Base-by-base conservation (phyloP, 2,329 filamentous ascomycete species). In the Anisogramma anomala region DNA sequence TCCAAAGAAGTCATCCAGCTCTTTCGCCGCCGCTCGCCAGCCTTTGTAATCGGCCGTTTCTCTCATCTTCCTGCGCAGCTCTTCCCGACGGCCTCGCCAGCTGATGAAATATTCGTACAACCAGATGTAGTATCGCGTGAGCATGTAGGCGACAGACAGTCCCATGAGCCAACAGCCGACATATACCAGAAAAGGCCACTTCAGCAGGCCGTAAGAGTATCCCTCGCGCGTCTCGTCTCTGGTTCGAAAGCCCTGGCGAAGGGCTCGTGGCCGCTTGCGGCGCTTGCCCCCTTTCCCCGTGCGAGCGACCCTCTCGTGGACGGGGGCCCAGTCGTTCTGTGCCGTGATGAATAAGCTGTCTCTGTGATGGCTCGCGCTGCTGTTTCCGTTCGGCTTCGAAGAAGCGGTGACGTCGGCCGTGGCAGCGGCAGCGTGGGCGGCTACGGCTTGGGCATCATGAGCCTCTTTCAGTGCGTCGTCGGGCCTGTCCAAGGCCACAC, bases 171-270 rank as follows among this genome's bases (percentile, higher is more conserved):
- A 96, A 9, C 78, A 75, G 34, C 82, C 71, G 2, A 94, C 86
- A 30, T 83, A 72, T 25, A 87, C 60, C 25, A 98, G 69, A 50
- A 98, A 73, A 2, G 91, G 91, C 82, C 88, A 96, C 61, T 96
- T 95, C 38, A 94, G 68, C 33, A 98, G 59, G 2, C 75, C 77
- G 59, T 98, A 98, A 9, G 94, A 71, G 56, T 91, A 85, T 15
- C 91, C 91, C 64, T 98, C 91, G 50, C 91, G 72, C 2, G 89
- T 96, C 67, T 98, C 91, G 58, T 98, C 91, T 54, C 79, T 84
- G 49, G 76, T 82, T 43, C 82, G 69, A 15, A 70, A 70, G 22
- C 74, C 71, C 6, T 70, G 37, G 50, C 54, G 26, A 43, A 52
- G 47, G 39, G 53, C 41, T 47, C 53, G 35, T 48, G 48, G 25